phyloP scores from a whole-genome alignment of 179 eudicot genomes.

The Actinidia polygama region DNA sequence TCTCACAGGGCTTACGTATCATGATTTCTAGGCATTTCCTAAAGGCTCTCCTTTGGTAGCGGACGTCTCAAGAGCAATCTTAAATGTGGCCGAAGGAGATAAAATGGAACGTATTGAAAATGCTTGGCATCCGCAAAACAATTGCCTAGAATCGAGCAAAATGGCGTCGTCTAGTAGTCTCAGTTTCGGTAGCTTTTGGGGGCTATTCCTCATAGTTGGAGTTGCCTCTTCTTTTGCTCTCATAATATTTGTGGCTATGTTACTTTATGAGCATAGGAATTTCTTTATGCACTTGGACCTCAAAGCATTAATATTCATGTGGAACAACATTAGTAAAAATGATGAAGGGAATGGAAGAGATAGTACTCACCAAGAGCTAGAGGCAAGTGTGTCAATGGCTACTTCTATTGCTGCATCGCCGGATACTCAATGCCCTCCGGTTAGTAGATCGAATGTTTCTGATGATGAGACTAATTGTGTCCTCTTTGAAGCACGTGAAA shows the following conservation, averaged over 20 bases:
- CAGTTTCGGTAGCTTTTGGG: neutral
- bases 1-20: no score
- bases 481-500: no score
- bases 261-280: constrained; percentile 26
- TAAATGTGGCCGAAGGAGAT: constrained; percentile 42
- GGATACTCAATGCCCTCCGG: neutral
- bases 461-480: neutral
- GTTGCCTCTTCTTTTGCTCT: constrained; percentile 19
- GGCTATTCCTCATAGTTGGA: neutral
- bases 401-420: neutral
- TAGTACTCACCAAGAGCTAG: neutral
- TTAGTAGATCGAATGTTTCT: neutral
- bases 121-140: constrained; percentile 31
- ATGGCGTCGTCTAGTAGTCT: neutral
- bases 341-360: neutral
- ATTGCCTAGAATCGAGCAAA: constrained; percentile 3
- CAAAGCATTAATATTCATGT: neutral
- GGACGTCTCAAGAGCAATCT: constrained; percentile 47
- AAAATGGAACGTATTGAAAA: constrained; percentile 32
- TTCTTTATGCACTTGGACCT: neutral
- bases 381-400: constrained; percentile 3
- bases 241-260: neutral
- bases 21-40: constrained; percentile 41
- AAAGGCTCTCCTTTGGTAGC: constrained; percentile 49
- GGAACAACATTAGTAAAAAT: neutral